These are phyloP conservation scores for Leccinum disarticulatum DNA, from an alignment of 768 basidiomycete species.

Conservation along the genomic window DNA sequence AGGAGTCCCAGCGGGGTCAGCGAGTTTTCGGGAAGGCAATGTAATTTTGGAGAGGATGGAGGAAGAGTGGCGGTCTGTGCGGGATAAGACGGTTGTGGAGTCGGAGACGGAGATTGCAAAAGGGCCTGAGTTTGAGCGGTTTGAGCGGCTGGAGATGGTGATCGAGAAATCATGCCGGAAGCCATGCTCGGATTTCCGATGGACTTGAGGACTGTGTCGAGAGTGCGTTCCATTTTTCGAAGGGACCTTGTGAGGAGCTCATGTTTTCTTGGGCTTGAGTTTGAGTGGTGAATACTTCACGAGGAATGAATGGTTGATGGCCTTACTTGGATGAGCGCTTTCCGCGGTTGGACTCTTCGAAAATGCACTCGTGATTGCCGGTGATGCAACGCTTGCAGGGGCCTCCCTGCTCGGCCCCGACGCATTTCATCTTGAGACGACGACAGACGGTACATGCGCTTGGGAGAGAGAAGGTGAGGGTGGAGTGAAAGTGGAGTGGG, in stretches of 20 bases:
- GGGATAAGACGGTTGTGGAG: constrained; percentile 41
- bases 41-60: constrained; percentile 77
- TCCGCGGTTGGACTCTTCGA: constrained; percentile 95
- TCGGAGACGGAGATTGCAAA: constrained; percentile 50
- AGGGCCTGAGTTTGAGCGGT: constrained; percentile 53
- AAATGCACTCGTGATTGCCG: constrained; percentile 88
- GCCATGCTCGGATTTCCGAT: constrained; percentile 82
- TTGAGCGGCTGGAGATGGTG: constrained; percentile 67
- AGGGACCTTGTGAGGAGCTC: constrained; percentile 78
- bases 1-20: constrained; percentile 91
- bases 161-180: constrained; percentile 78
- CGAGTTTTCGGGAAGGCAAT: constrained; percentile 88
- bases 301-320: constrained; percentile 11
- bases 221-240: constrained; percentile 87
- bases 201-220: constrained; percentile 89
- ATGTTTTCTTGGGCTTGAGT: constrained; percentile 63
- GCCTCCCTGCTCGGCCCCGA: constrained; percentile 85
- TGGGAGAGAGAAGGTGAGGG: constrained; percentile 15
- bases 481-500: neutral
- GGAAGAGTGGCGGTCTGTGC: constrained; percentile 20
- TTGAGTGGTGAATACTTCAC: constrained; percentile 31
- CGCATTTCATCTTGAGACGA: constrained; percentile 91
- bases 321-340: constrained; percentile 81
- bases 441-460: constrained; percentile 93
- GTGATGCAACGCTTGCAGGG: constrained; percentile 85